Evolutionary conservation across 129 eudicot species (phyloP).

Genomic region (Artemisia argyi): DNA sequence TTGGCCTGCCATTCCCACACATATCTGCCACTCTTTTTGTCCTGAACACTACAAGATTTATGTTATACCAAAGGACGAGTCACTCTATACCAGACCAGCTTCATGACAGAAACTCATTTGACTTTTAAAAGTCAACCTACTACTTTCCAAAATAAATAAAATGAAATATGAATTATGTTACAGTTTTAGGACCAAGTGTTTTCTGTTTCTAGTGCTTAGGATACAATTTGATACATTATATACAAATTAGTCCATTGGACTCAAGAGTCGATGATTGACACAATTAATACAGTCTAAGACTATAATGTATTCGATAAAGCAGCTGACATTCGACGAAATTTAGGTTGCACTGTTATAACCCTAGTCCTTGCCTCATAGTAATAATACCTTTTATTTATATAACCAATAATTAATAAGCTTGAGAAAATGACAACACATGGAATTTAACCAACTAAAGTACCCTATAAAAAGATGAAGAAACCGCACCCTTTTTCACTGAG

Average conservation of each 20-base stretch:
- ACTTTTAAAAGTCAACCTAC: slow-evolving; percentile 4
- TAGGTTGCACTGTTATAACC: slow-evolving; percentile 70
- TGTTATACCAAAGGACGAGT: no score
- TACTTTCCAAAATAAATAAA: not conserved
- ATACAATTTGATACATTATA: slow-evolving; percentile 18
- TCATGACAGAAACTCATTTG: slow-evolving; percentile 1
- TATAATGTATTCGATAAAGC: slow-evolving; percentile 9
- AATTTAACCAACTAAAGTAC: not conserved
- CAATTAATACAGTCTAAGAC: not conserved
- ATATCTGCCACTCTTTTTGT: no score
- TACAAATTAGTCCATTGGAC: not conserved
- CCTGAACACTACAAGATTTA: no score
- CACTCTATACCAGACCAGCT: not conserved
- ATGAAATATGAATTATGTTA: slow-evolving; percentile 8
- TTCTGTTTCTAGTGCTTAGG: slow-evolving; percentile 15
- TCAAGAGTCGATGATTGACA: not conserved
- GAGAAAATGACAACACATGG: not conserved
- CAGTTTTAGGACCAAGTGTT: slow-evolving; percentile 1
- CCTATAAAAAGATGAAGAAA: not conserved
- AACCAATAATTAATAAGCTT: not conserved
- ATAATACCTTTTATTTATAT: slow-evolving; percentile 62
- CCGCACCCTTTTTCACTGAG: slow-evolving; percentile 70
- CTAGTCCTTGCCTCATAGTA: slow-evolving; percentile 68
- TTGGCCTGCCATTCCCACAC: no score
- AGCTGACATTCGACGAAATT: slow-evolving; percentile 47